Conservation (phyloP, 1,284 basidiomycete genomes). For the Rhodotorula sp. region DNA sequence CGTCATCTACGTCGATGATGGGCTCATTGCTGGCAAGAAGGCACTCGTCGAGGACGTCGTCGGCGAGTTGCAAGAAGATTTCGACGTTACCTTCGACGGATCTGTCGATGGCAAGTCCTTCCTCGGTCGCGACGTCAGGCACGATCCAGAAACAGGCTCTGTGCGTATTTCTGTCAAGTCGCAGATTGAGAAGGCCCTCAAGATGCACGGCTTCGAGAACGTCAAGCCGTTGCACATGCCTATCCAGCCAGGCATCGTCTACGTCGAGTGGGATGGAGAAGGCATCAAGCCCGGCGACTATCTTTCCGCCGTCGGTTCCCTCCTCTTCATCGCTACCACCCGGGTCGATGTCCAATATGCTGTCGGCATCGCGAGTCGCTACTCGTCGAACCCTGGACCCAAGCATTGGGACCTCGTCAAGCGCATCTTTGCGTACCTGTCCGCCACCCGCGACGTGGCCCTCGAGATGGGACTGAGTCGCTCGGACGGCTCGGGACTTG, state of each 20-base stretch:
- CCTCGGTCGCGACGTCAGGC: background rate
- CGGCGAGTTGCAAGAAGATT: background rate
- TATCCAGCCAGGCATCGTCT: background rate
- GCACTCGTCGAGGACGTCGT: background rate
- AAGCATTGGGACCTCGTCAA: too few species aligned
- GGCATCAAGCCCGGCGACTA: background rate
- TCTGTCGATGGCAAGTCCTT: background rate
- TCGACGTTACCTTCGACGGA: background rate
- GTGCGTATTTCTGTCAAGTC: background rate
- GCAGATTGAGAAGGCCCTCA: background rate
- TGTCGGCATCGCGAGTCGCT: background rate
- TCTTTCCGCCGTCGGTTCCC: background rate
- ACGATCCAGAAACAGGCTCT: background rate
- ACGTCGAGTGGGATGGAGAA: background rate
- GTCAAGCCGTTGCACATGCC: too few species aligned
- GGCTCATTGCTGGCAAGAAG: background rate
- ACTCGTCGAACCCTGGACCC: background rate
- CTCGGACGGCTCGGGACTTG: background rate
- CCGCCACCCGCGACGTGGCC: background rate
- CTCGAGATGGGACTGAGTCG: background rate
- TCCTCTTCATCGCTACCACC: slow-evolving; percentile 5
- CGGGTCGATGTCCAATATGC: slow-evolving; percentile 4
- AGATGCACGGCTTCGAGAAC: too few species aligned
- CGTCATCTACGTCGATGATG: slow-evolving; percentile 3
- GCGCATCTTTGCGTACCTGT: slow-evolving; percentile 1